phyloP scores from a whole-genome alignment of 345 rosid species.

The Litchi chinensis region DNA sequence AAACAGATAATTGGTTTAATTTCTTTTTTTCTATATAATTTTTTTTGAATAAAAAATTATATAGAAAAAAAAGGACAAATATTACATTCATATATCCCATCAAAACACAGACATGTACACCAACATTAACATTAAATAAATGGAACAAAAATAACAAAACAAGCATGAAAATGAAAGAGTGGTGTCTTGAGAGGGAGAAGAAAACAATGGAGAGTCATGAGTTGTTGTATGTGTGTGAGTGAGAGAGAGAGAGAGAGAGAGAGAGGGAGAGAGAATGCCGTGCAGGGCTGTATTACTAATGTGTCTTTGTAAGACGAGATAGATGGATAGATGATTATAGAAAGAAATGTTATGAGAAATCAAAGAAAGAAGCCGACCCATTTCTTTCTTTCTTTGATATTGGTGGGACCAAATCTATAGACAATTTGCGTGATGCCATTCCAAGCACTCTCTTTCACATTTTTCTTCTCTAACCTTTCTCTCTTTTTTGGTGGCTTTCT shows the following conservation, averaged over 20 bases:
- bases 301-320: neutral
- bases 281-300: slow-evolving; percentile 20
- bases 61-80: too few relatives aligned
- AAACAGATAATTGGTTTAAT: slow-evolving; percentile 9
- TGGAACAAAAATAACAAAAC: neutral
- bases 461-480: slow-evolving; percentile 6
- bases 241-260: neutral
- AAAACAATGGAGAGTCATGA: slow-evolving; percentile 29
- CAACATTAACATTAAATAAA: neutral
- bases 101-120: neutral
- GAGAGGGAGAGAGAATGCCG: slow-evolving; percentile 19
- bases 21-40: neutral
- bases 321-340: neutral
- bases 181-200: slow-evolving; percentile 16
- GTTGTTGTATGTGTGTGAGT: neutral
- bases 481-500: slow-evolving; percentile 26
- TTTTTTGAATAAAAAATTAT: too few relatives aligned
- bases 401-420: slow-evolving; percentile 34
- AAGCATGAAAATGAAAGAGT: slow-evolving; percentile 11
- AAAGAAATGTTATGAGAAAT: neutral
- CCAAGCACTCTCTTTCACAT: slow-evolving; percentile 42
- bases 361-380: slow-evolving; percentile 9
- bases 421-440: slow-evolving; percentile 45
- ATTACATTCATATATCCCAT: neutral
- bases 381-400: neutral